These are phyloP conservation scores for Chalciporus piperatus DNA, from an alignment of 768 basidiomycete species.

Conservation along the genomic window DNA sequence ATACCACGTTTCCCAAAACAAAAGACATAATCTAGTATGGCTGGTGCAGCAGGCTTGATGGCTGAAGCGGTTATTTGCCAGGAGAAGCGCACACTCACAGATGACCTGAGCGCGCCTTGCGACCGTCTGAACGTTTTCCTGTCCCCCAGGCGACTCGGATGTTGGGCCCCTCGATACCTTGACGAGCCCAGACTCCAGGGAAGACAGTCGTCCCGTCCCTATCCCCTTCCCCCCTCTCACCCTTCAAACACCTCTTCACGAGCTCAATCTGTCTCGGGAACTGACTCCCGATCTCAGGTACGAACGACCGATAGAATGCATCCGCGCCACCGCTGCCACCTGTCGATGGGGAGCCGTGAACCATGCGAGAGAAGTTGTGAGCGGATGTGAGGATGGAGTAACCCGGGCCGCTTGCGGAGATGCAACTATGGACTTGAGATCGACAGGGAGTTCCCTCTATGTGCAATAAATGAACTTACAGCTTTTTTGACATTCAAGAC, in stretches of 20 bases:
- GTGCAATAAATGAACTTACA: too few species aligned
- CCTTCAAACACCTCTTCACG: slow-evolving; percentile 75
- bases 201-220: slow-evolving; percentile 83
- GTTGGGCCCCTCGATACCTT: slow-evolving; percentile 57
- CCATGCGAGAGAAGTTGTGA: slow-evolving; percentile 80
- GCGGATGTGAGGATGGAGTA: slow-evolving; percentile 72
- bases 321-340: slow-evolving; percentile 47
- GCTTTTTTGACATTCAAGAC: too few species aligned
- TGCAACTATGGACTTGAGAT: too few species aligned
- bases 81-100: slow-evolving; percentile 71
- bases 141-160: too few species aligned
- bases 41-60: background rate
- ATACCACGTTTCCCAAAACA: too few species aligned
- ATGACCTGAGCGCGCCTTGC: slow-evolving; percentile 84
- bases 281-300: slow-evolving; percentile 74
- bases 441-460: too few species aligned
- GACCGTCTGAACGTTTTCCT: slow-evolving; percentile 62
- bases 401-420: too few species aligned
- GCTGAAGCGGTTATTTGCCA: background rate
- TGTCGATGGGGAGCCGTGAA: slow-evolving; percentile 63
- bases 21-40: background rate
- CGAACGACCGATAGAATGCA: slow-evolving; percentile 83
- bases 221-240: slow-evolving; percentile 70
- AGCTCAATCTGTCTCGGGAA: slow-evolving; percentile 79
- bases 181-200: slow-evolving; percentile 82